Percentiles rank a stretch among this genome's conserved stretches.
Evolutionary conservation across 1,139 yeast species (phyloP).

Genomic region (Candida glucosophila): DNA sequence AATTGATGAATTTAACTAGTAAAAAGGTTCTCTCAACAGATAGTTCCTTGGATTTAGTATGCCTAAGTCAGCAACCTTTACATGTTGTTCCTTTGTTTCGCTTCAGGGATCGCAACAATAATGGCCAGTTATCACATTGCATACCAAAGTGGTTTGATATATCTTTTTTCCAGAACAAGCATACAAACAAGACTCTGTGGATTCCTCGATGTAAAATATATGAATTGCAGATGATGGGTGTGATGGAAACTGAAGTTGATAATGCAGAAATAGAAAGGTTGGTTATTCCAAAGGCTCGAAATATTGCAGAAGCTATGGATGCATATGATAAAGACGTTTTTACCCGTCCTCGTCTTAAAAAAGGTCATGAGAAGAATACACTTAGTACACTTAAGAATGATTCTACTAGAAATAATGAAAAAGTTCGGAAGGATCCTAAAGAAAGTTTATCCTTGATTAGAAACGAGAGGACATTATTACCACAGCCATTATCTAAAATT

Average conservation of each 20-base stretch:
- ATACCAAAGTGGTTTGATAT: conserved; percentile 94
- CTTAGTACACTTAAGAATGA: neutral
- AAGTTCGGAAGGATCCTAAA: neutral
- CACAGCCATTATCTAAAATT: conserved; percentile 6
- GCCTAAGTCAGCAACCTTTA: conserved; percentile 84
- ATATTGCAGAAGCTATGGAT: conserved; percentile 46
- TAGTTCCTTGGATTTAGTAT: conserved; percentile 78
- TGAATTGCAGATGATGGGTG: conserved; percentile 97
- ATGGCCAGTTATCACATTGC: conserved; percentile 56
- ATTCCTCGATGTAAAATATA: conserved; percentile 88
- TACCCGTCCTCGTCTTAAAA: conserved; percentile 13
- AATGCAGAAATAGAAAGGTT: conserved; percentile 56
- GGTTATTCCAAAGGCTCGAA: conserved; percentile 16
- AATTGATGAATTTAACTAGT: conserved; percentile 66
- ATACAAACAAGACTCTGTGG: conserved; percentile 58
- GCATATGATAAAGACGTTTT: conserved; percentile 52
- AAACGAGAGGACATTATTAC: neutral
- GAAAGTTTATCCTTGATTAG: neutral
- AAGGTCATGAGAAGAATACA: no score
- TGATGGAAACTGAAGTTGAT: conserved; percentile 81
- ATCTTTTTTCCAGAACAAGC: conserved; percentile 66
- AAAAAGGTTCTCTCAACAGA: conserved; percentile 70
- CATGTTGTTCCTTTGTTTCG: conserved; percentile 88
- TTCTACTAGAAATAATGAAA: neutral
- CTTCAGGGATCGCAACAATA: conserved; percentile 33